Percentiles rank a stretch among this genome's conserved stretches.
These are phyloP conservation scores for Russula abietina DNA, from an alignment of 768 basidiomycete species.

Conservation along the genomic window DNA sequence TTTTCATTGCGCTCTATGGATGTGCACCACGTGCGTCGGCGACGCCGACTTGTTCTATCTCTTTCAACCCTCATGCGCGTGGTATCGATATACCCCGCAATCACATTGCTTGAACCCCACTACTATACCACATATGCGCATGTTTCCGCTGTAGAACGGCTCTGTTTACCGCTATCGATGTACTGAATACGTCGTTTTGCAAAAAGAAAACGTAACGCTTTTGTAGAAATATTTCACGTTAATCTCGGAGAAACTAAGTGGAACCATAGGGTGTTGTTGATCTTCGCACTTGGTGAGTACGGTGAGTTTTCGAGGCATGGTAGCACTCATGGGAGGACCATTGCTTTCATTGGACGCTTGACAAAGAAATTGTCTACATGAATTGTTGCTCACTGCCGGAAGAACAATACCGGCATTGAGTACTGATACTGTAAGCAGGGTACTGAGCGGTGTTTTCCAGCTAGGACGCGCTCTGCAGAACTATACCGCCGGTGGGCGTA, in stretches of 20 bases:
- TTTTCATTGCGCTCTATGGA: background rate
- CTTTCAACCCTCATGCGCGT: background rate
- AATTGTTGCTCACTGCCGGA: no score
- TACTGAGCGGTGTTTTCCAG: no score
- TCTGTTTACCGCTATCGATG: background rate
- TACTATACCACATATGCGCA: background rate
- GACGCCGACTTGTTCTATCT: background rate
- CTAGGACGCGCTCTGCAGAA: no score
- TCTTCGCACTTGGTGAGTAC: background rate
- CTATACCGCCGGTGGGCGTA: no score
- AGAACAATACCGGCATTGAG: no score
- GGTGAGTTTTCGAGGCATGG: background rate
- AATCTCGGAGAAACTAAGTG: background rate
- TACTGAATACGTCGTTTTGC: background rate
- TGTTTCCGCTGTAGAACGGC: constrained; percentile 1
- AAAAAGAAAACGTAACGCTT: background rate
- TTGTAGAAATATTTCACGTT: background rate
- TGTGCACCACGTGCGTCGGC: constrained; percentile 7
- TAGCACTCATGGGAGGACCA: background rate
- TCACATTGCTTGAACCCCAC: background rate
- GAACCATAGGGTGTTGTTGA: background rate
- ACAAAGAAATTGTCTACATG: no score
- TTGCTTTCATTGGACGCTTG: no score
- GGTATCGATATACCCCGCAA: background rate
- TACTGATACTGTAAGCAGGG: no score